A percentile compares a stretch with the other conserved stretches of the same genome.
phyloP scores from a whole-genome alignment of 345 rosid species.

The Noccaea bulbosa region DNA sequence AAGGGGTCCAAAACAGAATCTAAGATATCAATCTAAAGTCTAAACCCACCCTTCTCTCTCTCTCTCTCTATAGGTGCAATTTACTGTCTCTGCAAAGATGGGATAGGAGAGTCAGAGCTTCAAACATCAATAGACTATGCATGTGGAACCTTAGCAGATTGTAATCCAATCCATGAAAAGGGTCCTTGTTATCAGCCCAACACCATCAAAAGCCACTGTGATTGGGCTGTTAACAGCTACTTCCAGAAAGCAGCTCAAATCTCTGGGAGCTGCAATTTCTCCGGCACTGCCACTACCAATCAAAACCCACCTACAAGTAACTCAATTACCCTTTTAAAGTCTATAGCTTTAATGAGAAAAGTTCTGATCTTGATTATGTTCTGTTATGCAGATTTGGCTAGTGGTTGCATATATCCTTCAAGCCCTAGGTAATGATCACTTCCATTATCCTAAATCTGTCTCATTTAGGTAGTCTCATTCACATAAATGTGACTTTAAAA shows the following conservation, averaged over 20 bases:
- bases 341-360: conserved; percentile 2
- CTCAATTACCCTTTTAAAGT: conserved; percentile 7
- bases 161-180: conserved; percentile 57
- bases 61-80: conserved; percentile 55
- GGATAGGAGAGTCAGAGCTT: conserved; percentile 51
- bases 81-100: conserved; percentile 86
- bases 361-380: conserved; percentile 26
- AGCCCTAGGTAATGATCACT: conserved; percentile 40
- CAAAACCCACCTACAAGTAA: conserved; percentile 45
- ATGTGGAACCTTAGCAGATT: conserved; percentile 90
- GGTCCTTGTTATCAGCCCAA: conserved; percentile 87
- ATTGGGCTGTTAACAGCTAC: conserved; percentile 49
- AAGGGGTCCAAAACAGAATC: conserved; percentile 12
- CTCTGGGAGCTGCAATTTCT: conserved; percentile 43
- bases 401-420: conserved; percentile 45
- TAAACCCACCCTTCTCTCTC: background rate
- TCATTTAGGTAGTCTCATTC: conserved; percentile 1
- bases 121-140: conserved; percentile 90
- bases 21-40: background rate
- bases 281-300: conserved; percentile 42
- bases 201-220: conserved; percentile 55
- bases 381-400: conserved; percentile 41
- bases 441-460: background rate
- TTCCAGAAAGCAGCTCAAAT: conserved; percentile 43
- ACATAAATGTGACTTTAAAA: background rate